Base-by-base conservation (phyloP, 208 protist genomes). In the Kentomonas sorsogonicus region DNA sequence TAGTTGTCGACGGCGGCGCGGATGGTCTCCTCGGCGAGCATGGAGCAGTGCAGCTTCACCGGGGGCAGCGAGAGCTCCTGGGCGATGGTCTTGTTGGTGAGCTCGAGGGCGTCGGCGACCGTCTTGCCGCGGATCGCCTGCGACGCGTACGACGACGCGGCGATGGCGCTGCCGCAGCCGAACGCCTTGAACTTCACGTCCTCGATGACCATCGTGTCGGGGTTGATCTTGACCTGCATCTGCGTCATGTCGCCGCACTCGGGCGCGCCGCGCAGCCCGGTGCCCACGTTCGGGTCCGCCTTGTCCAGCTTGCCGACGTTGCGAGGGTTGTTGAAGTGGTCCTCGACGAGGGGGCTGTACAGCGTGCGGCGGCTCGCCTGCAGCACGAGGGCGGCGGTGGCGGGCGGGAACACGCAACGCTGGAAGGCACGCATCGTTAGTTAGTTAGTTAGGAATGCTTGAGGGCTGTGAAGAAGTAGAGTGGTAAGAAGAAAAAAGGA, bases 181-280 rank as follows among this genome's bases (percentile, higher is more conserved):
- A 99, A 99, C 0, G 98, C 99, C 79, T 99, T 99, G 68, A 98
- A 99, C 61, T 89, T 89, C 16, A 98, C 96, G 67, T 99, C 93
- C 29, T 89, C 82, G 51, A 99, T 98, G 20, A 89, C 64, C 23
- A 89, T 71, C 11, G 84, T 91, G 29, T 96, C 80, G 10, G 90
- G 85, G 63, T 97, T 95, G 10, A 97, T 80, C 69, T 97, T 94
- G 16, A 99, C 80, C 72, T 99, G 96, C 64, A 99, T 93, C 74
- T 99, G 97, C 67, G 99, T 98, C 62, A 99, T 97, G 72, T 99
- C 98, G 30, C 98, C 98, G 72, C 98, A 99, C 46, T 98, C 96
- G 22, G 98, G 97, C 16, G 97, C 96, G 43, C 98, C 98, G 30
- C 99, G 97, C 5, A 99, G 73, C 9, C 97, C 98, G 13, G 98